Percentiles rank a stretch among this genome's conserved stretches.
phyloP scores from a whole-genome alignment of 2,329 filamentous ascomycete genomes.

The Arthrobotrys sphaeroides region DNA sequence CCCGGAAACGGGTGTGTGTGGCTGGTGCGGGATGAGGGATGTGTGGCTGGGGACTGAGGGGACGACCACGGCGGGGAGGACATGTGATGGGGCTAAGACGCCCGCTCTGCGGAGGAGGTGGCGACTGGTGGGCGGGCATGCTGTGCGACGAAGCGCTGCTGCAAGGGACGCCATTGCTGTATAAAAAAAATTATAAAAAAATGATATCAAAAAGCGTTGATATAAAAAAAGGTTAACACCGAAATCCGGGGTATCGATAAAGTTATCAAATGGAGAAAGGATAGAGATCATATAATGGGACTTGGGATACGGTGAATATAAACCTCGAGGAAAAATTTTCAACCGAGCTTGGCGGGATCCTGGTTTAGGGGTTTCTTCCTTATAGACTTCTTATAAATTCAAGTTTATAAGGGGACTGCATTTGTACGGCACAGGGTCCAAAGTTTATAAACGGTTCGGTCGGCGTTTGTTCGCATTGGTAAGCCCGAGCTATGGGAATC shows the following conservation, averaged over 20 bases:
- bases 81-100: constrained; percentile 6
- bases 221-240: constrained; percentile 10
- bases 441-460: constrained; percentile 43
- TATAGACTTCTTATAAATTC: constrained; percentile 5
- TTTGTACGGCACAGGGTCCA: constrained; percentile 40
- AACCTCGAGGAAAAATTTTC: constrained; percentile 25
- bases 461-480: constrained; percentile 51
- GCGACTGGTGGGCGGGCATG: constrained; percentile 20
- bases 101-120: constrained; percentile 12
- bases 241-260: constrained; percentile 22
- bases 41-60: constrained; percentile 14
- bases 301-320: constrained; percentile 14
- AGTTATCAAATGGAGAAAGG: constrained; percentile 13
- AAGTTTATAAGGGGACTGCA: constrained; percentile 31
- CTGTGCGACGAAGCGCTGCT: constrained; percentile 41
- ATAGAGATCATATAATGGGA: constrained; percentile 2
- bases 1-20: constrained; percentile 7
- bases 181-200: neutral
- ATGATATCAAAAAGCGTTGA: constrained; percentile 2
- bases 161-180: constrained; percentile 39
- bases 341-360: constrained; percentile 42
- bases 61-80: neutral
- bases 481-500: constrained; percentile 35
- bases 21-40: constrained; percentile 7
- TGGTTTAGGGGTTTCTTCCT: constrained; percentile 24